Evolutionary conservation across 108 stramenopile species (phyloP).

Genomic region (Discostella pseudostelligera): DNA sequence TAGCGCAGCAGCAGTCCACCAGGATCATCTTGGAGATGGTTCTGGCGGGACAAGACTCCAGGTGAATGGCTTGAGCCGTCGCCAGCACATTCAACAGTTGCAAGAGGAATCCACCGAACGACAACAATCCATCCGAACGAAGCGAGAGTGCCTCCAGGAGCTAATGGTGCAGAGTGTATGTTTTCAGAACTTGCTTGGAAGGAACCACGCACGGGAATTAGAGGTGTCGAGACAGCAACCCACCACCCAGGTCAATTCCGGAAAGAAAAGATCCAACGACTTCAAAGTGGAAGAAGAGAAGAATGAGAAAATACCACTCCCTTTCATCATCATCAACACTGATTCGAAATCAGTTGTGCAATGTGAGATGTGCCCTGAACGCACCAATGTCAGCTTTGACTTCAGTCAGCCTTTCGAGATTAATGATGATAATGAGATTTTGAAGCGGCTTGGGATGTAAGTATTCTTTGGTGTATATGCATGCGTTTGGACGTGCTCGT

Average conservation of each 20-base stretch:
- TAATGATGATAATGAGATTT: constrained; percentile 92
- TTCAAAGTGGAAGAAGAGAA: constrained; percentile 34
- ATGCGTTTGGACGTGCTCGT: background rate
- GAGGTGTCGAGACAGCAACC: constrained; percentile 7
- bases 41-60: background rate
- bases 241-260: background rate
- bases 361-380: constrained; percentile 89
- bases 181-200: constrained; percentile 75
- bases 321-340: constrained; percentile 93
- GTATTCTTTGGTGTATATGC: constrained; percentile 20
- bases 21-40: constrained; percentile 11
- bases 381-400: constrained; percentile 88
- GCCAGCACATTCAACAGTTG: constrained; percentile 54
- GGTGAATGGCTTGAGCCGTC: constrained; percentile 21
- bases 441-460: constrained; percentile 89
- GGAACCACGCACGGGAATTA: constrained; percentile 56
- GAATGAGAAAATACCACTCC: constrained; percentile 81
- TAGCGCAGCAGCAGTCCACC: background rate
- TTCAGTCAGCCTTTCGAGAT: constrained; percentile 92
- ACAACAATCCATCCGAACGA: constrained; percentile 54
- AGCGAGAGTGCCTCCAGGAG: constrained; percentile 76
- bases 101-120: constrained; percentile 47
- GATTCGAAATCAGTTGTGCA: constrained; percentile 77
- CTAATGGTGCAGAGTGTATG: constrained; percentile 86
- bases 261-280: background rate